Base-by-base conservation (phyloP, 2,329 filamentous ascomycete species). In the Cyanodermella asteris region DNA sequence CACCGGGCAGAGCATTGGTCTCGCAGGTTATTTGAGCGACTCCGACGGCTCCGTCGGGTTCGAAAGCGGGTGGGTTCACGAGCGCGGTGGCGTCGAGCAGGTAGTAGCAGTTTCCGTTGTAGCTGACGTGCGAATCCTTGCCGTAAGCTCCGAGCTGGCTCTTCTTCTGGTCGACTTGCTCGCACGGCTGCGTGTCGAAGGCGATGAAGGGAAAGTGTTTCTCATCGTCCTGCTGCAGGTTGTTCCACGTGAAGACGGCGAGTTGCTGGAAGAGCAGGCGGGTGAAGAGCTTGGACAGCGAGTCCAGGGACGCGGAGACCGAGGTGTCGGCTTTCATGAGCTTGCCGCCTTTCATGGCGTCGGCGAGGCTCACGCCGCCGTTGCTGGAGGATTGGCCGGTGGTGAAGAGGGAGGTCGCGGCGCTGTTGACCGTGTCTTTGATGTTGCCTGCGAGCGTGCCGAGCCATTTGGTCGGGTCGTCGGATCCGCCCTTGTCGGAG, bases 301-400 rank as follows among this genome's bases (percentile, higher is more conserved):
- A 8, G 8, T 8, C 11, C 18, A 8, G 8, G 18, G 11, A 8
- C 8, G 20, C 30, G 13, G n/a, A 17, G 2, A 1, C 12, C n/a
- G 18, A 9, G 13, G 9, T 19, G 18, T 14, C 10, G 33, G 15
- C 24, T 14, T 15, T 11, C 18, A 7, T 5, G 15, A 13, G 10
- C 7, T 16, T 10, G n/a, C 7, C 21, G 7, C 16, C n/a, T 7
- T 27, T 25, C 36, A 34, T 21, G n/a, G n/a, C n/a, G n/a, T n/a
- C n/a, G n/a, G n/a, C n/a, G n/a, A n/a, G n/a, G n/a, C n/a, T n/a
- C n/a, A n/a, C n/a, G n/a, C n/a, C n/a, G n/a, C n/a, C n/a, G n/a
- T n/a, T n/a, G n/a, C n/a, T n/a, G n/a, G n/a, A n/a, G n/a, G n/a
- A n/a, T n/a, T n/a, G n/a, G n/a, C n/a, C n/a, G n/a, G n/a, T n/a